These are phyloP conservation scores for Phoma sp. DNA, from an alignment of 2,329 filamentous ascomycete species.

Conservation along the genomic window DNA sequence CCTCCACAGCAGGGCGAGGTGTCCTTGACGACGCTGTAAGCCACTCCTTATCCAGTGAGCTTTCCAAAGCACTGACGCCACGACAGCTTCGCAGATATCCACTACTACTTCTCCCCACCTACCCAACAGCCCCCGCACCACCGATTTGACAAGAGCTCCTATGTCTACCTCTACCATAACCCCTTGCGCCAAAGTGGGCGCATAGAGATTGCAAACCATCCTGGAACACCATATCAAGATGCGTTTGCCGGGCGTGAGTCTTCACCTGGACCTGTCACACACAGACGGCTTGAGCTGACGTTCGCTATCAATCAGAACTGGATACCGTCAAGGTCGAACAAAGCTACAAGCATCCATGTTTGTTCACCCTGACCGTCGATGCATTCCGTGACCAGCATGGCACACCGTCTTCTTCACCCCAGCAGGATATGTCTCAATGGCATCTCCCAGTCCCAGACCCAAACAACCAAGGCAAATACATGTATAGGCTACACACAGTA, in stretches of 20 bases:
- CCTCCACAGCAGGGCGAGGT: slow-evolving; percentile 58
- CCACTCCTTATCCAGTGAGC: background rate
- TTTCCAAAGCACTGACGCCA: slow-evolving; percentile 18
- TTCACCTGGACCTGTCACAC: background rate
- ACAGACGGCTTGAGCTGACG: slow-evolving; percentile 25
- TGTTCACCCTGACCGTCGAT: slow-evolving; percentile 72
- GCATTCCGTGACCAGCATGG: slow-evolving; percentile 40
- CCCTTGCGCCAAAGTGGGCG: slow-evolving; percentile 71
- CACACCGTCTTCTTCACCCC: slow-evolving; percentile 48
- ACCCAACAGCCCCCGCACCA: slow-evolving; percentile 74
- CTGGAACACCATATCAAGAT: slow-evolving; percentile 78
- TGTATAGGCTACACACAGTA: slow-evolving; percentile 77
- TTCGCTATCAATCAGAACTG: slow-evolving; percentile 60
- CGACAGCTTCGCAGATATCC: slow-evolving; percentile 75
- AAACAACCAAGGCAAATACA: slow-evolving; percentile 77
- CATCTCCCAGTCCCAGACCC: slow-evolving; percentile 77
- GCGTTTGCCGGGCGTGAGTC: slow-evolving; percentile 77
- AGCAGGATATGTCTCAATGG: slow-evolving; percentile 68
- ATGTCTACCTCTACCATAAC: slow-evolving; percentile 82
- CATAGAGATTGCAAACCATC: slow-evolving; percentile 77
- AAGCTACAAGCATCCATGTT: slow-evolving; percentile 75
- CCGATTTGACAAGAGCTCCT: slow-evolving; percentile 80
- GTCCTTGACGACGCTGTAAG: slow-evolving; percentile 57
- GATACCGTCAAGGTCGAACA: slow-evolving; percentile 71
- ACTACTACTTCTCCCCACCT: slow-evolving; percentile 79